Evolutionary conservation across 2,329 filamentous ascomycete genomes (phyloP).

Genomic region (Sporothrix schenckii): DNA sequence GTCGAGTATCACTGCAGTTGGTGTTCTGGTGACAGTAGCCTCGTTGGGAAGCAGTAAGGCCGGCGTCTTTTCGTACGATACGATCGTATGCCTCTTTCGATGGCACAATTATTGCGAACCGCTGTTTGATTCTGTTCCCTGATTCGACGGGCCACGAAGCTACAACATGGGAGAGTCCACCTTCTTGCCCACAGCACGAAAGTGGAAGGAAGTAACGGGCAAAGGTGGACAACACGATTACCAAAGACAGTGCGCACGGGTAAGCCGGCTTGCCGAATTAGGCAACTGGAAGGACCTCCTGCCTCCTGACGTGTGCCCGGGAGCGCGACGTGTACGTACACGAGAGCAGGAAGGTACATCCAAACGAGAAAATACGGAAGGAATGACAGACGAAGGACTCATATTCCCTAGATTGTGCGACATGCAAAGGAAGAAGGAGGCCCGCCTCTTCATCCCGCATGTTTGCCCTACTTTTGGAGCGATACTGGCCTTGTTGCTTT

Average conservation of each 20-base stretch:
- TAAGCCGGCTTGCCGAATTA: slow-evolving; percentile 24
- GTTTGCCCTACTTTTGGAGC: not conserved
- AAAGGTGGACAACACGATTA: not conserved
- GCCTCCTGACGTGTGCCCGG: slow-evolving; percentile 6
- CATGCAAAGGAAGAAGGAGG: not conserved
- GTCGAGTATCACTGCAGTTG: not conserved
- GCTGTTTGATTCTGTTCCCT: not conserved
- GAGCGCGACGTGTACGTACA: not conserved
- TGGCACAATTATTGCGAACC: not conserved
- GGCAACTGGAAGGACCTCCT: slow-evolving; percentile 26
- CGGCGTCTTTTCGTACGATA: not conserved
- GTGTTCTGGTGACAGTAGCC: slow-evolving; percentile 10
- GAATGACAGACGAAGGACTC: not conserved
- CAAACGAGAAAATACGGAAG: not conserved
- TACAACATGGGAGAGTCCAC: not conserved
- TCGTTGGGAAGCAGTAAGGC: not conserved
- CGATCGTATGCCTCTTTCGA: not conserved
- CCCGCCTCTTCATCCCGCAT: slow-evolving; percentile 10
- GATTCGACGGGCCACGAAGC: not conserved
- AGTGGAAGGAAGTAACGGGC: slow-evolving; percentile 5
- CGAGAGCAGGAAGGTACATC: slow-evolving; percentile 12
- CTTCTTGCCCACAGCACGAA: not conserved
- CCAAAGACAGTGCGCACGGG: not conserved
- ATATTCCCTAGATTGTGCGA: not conserved
- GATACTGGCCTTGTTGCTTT: not conserved